Percentiles rank a stretch among this genome's conserved stretches.
phyloP scores from a whole-genome alignment of 2,329 filamentous ascomycete species.

The Bipolaris victoriae region DNA sequence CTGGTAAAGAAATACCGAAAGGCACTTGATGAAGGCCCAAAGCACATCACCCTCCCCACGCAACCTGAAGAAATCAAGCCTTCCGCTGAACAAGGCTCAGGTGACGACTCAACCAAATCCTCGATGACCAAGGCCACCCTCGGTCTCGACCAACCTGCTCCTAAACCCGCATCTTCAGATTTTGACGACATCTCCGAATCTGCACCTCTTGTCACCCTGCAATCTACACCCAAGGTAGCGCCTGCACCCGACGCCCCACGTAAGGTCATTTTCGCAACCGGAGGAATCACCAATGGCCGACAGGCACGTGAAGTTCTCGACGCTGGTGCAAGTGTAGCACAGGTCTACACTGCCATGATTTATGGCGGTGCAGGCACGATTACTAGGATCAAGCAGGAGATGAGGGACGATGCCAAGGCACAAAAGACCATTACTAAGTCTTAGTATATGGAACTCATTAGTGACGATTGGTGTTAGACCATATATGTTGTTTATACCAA shows the following conservation, averaged over 20 bases:
- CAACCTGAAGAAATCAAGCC: constrained; percentile 15
- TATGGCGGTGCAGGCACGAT: constrained; percentile 69
- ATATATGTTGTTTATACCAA: background rate
- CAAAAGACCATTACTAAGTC: constrained; percentile 29
- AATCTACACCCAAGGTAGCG: constrained; percentile 25
- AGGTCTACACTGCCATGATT: constrained; percentile 83
- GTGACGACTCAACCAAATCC: constrained; percentile 16
- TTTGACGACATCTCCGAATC: constrained; percentile 40
- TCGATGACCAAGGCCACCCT: constrained; percentile 26
- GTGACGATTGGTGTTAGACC: background rate
- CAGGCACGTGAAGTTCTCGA: constrained; percentile 83
- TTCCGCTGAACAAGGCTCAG: constrained; percentile 13
- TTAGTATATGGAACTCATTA: background rate
- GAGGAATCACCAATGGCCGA: constrained; percentile 86
- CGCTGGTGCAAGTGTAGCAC: constrained; percentile 87
- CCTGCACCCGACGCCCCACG: constrained; percentile 45
- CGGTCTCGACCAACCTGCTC: constrained; percentile 25
- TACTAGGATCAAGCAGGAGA: constrained; percentile 58
- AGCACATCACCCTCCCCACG: constrained; percentile 20
- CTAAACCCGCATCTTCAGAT: constrained; percentile 30
- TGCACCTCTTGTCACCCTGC: constrained; percentile 33
- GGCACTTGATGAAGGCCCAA: constrained; percentile 54
- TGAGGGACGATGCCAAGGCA: constrained; percentile 51
- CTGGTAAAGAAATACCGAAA: constrained; percentile 80
- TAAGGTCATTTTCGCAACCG: constrained; percentile 92